Evolutionary conservation across 2,329 filamentous ascomycete species (phyloP), one percentile per base, ranked within the genome.

Genomic region (Truncatella angustata): DNA sequence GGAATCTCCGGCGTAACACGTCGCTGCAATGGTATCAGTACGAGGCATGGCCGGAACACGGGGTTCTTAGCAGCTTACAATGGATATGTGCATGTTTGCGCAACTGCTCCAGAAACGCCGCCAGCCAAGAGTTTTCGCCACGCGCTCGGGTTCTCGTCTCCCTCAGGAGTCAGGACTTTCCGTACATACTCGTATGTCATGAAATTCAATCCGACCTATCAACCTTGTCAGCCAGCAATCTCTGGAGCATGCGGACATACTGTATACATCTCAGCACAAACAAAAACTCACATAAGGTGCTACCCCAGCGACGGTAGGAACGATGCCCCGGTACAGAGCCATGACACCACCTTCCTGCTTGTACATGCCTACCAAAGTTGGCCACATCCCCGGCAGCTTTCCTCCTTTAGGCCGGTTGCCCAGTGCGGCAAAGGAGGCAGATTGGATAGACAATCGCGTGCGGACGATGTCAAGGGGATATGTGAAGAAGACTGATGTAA

Each of bases 391-490:
- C 0, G 92, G 93, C 20, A 96, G 74, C 65, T 89, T 85, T 46
- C 72, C n/a, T n/a, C n/a, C 67, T 35, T 79, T 76, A 32, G 83
- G 78, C 64, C 76, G 80, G 48, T 78, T 72, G 49, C 85, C 82
- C 12, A 97, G 79, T 55, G 84, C 87, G 21, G 87, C 83, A 69
- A 99, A 97, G 4, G 93, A 97, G n/a, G 94, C 94, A 3, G 91
- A 92, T 70, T 99, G 94, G 80, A 99, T 97, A 6, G 93, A 97
- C 45, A 99, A 77, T 36, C 94, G 86, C 20, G 94, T 99, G 56
- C 94, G 90, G 54, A 97, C 93, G 65, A 99, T 99, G 67, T 99
- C 94, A 59, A 99, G 87, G 12, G 94, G 94, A 69, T 99, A 99
- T 47, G 94, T 99, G 65, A 89, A 86, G 54, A 90, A 88, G 53